Percentiles rank a stretch among this genome's conserved stretches.
phyloP scores from a whole-genome alignment of 106 monocot species.

The Iris macrosiphon region DNA sequence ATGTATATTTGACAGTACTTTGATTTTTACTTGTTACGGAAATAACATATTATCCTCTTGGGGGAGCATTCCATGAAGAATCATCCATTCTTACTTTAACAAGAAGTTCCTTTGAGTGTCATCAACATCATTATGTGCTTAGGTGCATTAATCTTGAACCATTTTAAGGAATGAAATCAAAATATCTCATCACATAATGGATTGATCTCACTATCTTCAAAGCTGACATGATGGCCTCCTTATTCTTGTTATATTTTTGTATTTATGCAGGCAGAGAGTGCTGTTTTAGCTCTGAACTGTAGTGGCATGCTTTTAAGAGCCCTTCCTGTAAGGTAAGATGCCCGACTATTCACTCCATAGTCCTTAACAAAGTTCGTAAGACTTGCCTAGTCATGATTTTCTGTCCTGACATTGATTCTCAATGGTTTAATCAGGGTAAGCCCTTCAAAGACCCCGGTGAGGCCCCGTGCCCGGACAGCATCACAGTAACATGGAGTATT shows the following conservation, averaged over 20 bases:
- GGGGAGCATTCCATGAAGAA: too few species aligned
- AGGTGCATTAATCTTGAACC: too few species aligned
- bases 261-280: conserved; percentile 36
- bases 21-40: too few species aligned
- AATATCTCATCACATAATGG: too few species aligned
- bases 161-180: too few species aligned
- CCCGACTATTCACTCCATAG: neutral
- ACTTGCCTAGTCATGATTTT: neutral
- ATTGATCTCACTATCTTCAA: too few species aligned
- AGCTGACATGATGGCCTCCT: neutral
- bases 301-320: conserved; percentile 45
- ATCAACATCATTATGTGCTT: too few species aligned
- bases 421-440: conserved; percentile 37
- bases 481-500: too few species aligned
- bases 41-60: too few species aligned
- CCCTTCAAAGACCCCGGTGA: conserved; percentile 66
- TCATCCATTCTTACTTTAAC: too few species aligned
- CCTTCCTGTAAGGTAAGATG: conserved; percentile 49
- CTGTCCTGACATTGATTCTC: neutral
- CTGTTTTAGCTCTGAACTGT: conserved; percentile 51
- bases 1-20: too few species aligned
- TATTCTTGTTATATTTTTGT: neutral
- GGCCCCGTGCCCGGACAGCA: conserved; percentile 23
- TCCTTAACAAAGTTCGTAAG: neutral
- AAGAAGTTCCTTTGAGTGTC: too few species aligned